Percentiles rank a stretch among this genome's conserved stretches.
Conservation (phyloP, 2,329 filamentous ascomycete species). For the Aspergillus uvarum region DNA sequence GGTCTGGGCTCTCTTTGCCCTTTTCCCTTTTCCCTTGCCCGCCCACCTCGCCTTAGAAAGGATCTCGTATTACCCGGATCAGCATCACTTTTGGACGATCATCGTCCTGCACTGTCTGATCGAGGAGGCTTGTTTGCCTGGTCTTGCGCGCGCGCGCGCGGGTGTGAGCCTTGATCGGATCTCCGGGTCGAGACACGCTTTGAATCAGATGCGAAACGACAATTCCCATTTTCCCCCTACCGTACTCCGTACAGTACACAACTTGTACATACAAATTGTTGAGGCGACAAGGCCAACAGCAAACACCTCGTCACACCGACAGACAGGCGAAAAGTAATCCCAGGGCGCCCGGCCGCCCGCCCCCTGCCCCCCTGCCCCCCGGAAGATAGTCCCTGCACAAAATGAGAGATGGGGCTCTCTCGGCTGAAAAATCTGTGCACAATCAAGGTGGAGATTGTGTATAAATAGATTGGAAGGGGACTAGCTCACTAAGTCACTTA, state of each 20-base stretch:
- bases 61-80: conserved; percentile 9
- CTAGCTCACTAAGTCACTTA: not conserved
- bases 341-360: not conserved
- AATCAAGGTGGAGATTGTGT: not conserved
- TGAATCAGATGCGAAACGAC: not conserved
- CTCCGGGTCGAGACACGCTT: not conserved
- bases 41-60: not conserved
- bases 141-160: not conserved
- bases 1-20: not conserved
- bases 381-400: conserved; percentile 17
- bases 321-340: not conserved
- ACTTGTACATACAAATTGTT: not conserved
- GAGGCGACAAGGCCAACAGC: not conserved
- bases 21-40: not conserved
- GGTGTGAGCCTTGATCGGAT: not conserved
- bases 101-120: not conserved
- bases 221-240: not conserved
- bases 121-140: conserved; percentile 1
- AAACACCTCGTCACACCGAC: conserved; percentile 1
- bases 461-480: conserved; percentile 6
- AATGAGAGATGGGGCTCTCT: conserved; percentile 6
- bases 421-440: conserved; percentile 1
- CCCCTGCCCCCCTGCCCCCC: not conserved
- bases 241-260: not conserved
- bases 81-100: conserved; percentile 5